These are phyloP conservation scores for Pestalotiopsis sp. DNA, from an alignment of 2,329 filamentous ascomycete genomes.

Conservation along the genomic window DNA sequence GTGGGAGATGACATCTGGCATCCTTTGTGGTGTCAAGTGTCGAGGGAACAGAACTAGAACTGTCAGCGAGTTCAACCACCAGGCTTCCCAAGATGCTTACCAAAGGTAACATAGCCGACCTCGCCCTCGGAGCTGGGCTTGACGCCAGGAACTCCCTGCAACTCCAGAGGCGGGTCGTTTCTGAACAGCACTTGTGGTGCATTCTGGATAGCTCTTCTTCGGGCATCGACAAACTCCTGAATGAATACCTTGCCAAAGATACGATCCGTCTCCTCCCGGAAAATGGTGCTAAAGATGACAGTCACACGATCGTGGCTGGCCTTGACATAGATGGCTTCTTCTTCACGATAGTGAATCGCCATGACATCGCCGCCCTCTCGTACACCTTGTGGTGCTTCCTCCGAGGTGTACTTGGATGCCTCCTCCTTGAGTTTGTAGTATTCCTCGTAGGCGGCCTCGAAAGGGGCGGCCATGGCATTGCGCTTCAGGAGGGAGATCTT, in stretches of 20 bases:
- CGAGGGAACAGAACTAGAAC: slow-evolving; percentile 85
- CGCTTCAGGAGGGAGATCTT: slow-evolving; percentile 92
- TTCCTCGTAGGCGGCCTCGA: slow-evolving; percentile 95
- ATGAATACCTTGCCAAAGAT: slow-evolving; percentile 98
- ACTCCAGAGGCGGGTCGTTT: slow-evolving; percentile 89
- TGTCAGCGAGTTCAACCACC: slow-evolving; percentile 17
- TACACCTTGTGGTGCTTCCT: slow-evolving; percentile 90
- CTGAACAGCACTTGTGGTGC: slow-evolving; percentile 96
- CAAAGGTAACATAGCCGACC: slow-evolving; percentile 97
- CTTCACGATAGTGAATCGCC: slow-evolving; percentile 96
- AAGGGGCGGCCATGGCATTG: slow-evolving; percentile 98
- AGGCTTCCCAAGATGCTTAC: slow-evolving; percentile 51
- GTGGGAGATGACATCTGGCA: slow-evolving; percentile 95
- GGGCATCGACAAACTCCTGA: slow-evolving; percentile 97
- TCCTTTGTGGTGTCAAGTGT: slow-evolving; percentile 86
- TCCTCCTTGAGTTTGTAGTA: slow-evolving; percentile 85
- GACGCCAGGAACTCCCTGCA: slow-evolving; percentile 86
- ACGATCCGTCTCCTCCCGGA: slow-evolving; percentile 95
- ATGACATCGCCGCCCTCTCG: slow-evolving; percentile 89
- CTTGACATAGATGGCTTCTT: slow-evolving; percentile 99
- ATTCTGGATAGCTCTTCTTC: slow-evolving; percentile 94
- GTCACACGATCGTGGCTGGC: slow-evolving; percentile 96
- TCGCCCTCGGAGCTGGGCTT: slow-evolving; percentile 76
- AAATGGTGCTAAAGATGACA: slow-evolving; percentile 98
- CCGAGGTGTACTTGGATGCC: slow-evolving; percentile 88